A percentile compares a stretch with the other conserved stretches of the same genome.
Evolutionary conservation across 2,329 filamentous ascomycete species (phyloP).

Genomic region (Clarireedia sp.): DNA sequence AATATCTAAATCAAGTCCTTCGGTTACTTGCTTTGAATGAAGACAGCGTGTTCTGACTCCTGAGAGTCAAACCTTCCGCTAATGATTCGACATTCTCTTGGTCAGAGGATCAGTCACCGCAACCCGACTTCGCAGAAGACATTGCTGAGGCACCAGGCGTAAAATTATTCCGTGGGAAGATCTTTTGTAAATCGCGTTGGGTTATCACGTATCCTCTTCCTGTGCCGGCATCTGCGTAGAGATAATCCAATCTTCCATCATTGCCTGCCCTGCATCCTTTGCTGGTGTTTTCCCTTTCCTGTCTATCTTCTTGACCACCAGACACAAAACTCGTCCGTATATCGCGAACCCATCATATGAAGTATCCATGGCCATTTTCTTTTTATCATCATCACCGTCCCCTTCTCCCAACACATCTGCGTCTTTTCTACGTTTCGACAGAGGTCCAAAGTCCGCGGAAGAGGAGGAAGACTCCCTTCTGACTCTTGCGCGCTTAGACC

Average conservation of each 20-base stretch:
- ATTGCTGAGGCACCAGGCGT: no score
- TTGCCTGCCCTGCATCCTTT: slow-evolving; percentile 47
- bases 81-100: no score
- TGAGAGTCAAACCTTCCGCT: no score
- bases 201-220: slow-evolving; percentile 13
- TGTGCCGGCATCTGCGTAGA: slow-evolving; percentile 57
- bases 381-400: slow-evolving; percentile 60
- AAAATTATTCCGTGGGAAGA: not conserved
- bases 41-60: no score
- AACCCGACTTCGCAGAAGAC: no score
- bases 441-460: slow-evolving; percentile 24
- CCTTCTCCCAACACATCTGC: slow-evolving; percentile 29
- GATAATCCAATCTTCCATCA: slow-evolving; percentile 79
- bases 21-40: no score
- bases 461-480: slow-evolving; percentile 21
- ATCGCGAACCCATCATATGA: slow-evolving; percentile 94
- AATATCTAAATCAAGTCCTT: no score
- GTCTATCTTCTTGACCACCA: slow-evolving; percentile 75
- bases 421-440: slow-evolving; percentile 39
- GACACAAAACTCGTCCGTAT: slow-evolving; percentile 83
- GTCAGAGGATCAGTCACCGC: no score
- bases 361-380: slow-evolving; percentile 80
- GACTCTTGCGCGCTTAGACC: slow-evolving; percentile 25
- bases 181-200: not conserved
- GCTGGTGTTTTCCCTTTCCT: slow-evolving; percentile 33